phyloP scores from a whole-genome alignment of 352 stramenopile genomes.

The Phytophthora rubi region DNA sequence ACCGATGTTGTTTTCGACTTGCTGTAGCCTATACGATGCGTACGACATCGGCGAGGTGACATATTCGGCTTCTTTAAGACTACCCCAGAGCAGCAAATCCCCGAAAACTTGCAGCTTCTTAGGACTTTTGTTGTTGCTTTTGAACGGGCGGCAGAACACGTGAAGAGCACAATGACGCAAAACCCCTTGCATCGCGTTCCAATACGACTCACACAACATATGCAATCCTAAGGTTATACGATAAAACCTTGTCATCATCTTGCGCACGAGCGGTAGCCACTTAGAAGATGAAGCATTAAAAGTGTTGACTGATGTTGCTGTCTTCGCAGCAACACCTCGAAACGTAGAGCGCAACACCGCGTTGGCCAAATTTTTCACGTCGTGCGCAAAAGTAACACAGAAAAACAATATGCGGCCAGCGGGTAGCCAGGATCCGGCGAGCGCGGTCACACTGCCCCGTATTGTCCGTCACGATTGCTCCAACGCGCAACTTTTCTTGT shows the following conservation, averaged over 20 bases:
- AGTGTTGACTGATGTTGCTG: too few species aligned
- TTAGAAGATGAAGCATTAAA: too few species aligned
- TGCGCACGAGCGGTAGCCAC: too few species aligned
- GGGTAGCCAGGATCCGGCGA: background rate
- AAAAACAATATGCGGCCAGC: constrained; percentile 8
- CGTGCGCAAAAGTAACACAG: constrained; percentile 9
- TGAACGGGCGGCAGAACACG: background rate
- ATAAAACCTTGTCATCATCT: constrained; percentile 14
- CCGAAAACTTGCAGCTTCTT: background rate
- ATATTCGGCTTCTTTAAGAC: constrained; percentile 1
- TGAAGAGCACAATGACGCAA: constrained; percentile 11
- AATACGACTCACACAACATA: constrained; percentile 5
- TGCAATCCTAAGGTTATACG: background rate
- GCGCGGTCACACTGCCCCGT: constrained; percentile 18
- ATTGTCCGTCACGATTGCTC: constrained; percentile 14
- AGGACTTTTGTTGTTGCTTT: background rate
- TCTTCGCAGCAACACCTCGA: too few species aligned
- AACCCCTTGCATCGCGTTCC: constrained; percentile 20
- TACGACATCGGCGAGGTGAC: constrained; percentile 5
- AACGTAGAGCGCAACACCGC: too few species aligned
- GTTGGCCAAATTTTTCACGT: constrained; percentile 28
- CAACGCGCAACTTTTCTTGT: constrained; percentile 1
- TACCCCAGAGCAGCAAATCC: constrained; percentile 1
- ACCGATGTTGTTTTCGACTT: constrained; percentile 7
- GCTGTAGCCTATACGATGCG: constrained; percentile 5